Percentiles rank a stretch among this genome's conserved stretches.
Conservation (phyloP, 257 asterid genomes). For the Solanum sejunctum region DNA sequence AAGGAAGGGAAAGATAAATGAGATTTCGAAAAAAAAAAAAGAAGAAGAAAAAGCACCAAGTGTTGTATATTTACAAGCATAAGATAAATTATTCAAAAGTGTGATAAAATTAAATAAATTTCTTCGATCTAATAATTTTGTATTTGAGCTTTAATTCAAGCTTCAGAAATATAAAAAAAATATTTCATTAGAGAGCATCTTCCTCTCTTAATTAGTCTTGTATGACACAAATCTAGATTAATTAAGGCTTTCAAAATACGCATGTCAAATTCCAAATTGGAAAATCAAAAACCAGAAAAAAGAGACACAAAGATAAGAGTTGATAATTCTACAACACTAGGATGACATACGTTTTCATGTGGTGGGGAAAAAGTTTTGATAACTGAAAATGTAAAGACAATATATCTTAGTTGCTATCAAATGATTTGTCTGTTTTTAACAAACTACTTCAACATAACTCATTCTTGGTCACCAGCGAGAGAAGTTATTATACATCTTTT, state of each 20-base stretch:
- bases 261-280: not conserved
- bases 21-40: not conserved
- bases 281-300: not conserved
- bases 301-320: not conserved
- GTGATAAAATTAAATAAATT: not conserved
- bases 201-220: too few relatives aligned
- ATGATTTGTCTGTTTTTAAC: not conserved
- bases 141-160: too few relatives aligned
- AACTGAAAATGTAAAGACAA: not conserved
- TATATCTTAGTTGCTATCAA: not conserved
- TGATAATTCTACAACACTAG: not conserved
- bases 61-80: not conserved
- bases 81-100: too few relatives aligned
- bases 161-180: too few relatives aligned
- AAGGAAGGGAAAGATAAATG: not conserved
- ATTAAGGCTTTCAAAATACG: fast-evolving
- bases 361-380: not conserved
- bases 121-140: too few relatives aligned
- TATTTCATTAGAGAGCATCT: too few relatives aligned
- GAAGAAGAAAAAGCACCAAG: not conserved
- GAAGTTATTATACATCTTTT: not conserved
- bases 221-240: not conserved
- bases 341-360: not conserved
- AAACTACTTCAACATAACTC: not conserved
- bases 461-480: not conserved